Evolutionary conservation across 2,329 filamentous ascomycete genomes (phyloP).

Genomic region (Aspergillus novofumigatus): DNA sequence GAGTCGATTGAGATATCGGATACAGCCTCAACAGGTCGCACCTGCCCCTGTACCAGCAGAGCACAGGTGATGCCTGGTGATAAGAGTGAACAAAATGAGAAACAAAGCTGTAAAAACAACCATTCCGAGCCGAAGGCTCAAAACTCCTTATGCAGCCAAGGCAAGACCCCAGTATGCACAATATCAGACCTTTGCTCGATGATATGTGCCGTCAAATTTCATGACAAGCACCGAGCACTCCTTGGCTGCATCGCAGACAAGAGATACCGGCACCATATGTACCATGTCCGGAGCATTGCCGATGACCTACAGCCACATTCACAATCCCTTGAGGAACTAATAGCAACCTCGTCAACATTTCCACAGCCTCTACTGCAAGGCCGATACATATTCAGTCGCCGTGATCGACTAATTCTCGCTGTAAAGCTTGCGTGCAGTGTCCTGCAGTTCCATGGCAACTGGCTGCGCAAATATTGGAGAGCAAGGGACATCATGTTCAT

Average conservation of each 20-base stretch:
- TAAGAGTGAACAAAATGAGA: neutral
- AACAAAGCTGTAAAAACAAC: neutral
- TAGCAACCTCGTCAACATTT: neutral
- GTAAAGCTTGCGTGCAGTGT: slow-evolving; percentile 15
- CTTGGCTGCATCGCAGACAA: neutral
- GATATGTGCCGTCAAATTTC: neutral
- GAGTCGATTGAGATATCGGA: neutral
- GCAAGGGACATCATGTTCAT: slow-evolving; percentile 14
- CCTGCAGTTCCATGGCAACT: slow-evolving; percentile 19
- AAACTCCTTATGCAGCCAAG: neutral
- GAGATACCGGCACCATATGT: neutral
- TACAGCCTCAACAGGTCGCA: neutral
- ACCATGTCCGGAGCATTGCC: neutral
- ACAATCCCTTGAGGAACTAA: neutral
- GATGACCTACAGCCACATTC: neutral
- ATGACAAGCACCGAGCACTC: neutral
- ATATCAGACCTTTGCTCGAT: neutral
- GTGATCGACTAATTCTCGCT: slow-evolving; percentile 10
- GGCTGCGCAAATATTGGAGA: slow-evolving; percentile 14
- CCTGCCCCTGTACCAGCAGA: no score
- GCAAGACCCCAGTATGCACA: neutral
- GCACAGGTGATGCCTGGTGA: no score
- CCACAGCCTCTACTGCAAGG: neutral
- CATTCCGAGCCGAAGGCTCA: no score
- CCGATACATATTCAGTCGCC: neutral